Base-by-base conservation (phyloP, 805 yeast species). In the Candida palmyrensis region DNA sequence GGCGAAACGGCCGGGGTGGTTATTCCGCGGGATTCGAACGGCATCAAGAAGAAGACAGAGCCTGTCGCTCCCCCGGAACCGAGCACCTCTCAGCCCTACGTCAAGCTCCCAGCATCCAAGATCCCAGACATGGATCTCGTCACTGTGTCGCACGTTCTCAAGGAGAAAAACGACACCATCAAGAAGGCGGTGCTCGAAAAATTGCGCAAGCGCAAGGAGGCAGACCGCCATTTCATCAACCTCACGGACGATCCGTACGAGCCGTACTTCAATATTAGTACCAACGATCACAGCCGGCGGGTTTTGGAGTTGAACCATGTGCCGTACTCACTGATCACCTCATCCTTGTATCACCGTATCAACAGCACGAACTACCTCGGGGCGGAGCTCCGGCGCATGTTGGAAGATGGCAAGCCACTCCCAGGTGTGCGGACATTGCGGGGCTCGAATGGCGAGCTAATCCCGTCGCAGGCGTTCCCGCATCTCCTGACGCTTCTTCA, bases 81-180 rank as follows among this genome's bases (percentile, higher is more conserved):
- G 34, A 37, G 49, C 16, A 35, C 53, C 12, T 41, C 59, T 3
- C 90, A 85, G 51, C 88, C 94, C 16, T 84, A 88, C 61, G 94
- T 87, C 45, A 81, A 83, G 47, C 57, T 87, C 25, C 95, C 96
- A 3, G 82, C 92, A 24, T 83, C 96, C 2, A 85, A 87, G 57
- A 84, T 90, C 42, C 97, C 97, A 11, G 97, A 90, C 57, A 72
- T 89, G 71, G 95, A 87, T 29, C 66, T 90, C 39, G 80, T 83
- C 16, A 85, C 95, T 5, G 89, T 88, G 8, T 84, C 83, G 35
- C 72, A 77, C 29, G 78, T 87, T 15, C 60, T 84, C 31, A 68
- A 75, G 30, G 89, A 80, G 41, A 86, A 87, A 57, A 82, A 86
- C 40, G 79, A 72, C 36, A 81, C 85, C 5, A 80, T 89, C 40